phyloP scores from a whole-genome alignment of 768 basidiomycete species.

The Mycena kentingensis region DNA sequence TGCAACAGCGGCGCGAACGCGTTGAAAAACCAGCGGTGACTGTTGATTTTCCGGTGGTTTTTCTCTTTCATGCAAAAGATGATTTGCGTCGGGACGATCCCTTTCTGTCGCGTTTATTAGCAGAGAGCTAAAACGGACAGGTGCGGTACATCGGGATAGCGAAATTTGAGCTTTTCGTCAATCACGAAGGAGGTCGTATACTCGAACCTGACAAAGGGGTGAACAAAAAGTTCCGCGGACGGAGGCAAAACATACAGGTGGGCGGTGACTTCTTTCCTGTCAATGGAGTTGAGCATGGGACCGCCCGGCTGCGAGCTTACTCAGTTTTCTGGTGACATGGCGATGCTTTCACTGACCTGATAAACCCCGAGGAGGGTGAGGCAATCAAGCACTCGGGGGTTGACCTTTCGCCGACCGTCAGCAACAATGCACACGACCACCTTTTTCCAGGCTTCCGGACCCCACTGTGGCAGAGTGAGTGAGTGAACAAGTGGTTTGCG shows the following conservation, averaged over 20 bases:
- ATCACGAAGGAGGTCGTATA: conserved; percentile 81
- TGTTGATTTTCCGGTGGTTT: conserved; percentile 96
- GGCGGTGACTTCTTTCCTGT: conserved; percentile 67
- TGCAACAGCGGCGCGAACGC: conserved; percentile 80
- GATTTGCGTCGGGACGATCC: conserved; percentile 86
- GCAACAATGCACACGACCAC: conserved; percentile 91
- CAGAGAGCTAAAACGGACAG: background rate
- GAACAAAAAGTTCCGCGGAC: background rate
- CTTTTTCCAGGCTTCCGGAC: conserved; percentile 96
- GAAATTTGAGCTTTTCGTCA: conserved; percentile 39
- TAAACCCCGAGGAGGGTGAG: conserved; percentile 93
- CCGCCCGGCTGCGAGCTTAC: conserved; percentile 58
- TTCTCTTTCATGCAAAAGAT: conserved; percentile 92
- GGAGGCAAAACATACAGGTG: conserved; percentile 27
- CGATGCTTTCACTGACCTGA: too few relatives aligned
- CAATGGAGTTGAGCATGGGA: conserved; percentile 65
- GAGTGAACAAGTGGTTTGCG: background rate
- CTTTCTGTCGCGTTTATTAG: conserved; percentile 44
- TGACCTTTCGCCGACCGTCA: conserved; percentile 80
- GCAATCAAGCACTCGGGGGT: conserved; percentile 84
- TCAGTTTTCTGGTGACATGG: too few relatives aligned
- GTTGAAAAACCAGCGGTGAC: conserved; percentile 95
- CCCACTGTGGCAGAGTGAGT: conserved; percentile 55
- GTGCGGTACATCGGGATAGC: conserved; percentile 18
- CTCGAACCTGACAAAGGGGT: conserved; percentile 54